Evolutionary conservation across 441 rosid species (phyloP).

Genomic region (Bocquillonia castaneifolia): DNA sequence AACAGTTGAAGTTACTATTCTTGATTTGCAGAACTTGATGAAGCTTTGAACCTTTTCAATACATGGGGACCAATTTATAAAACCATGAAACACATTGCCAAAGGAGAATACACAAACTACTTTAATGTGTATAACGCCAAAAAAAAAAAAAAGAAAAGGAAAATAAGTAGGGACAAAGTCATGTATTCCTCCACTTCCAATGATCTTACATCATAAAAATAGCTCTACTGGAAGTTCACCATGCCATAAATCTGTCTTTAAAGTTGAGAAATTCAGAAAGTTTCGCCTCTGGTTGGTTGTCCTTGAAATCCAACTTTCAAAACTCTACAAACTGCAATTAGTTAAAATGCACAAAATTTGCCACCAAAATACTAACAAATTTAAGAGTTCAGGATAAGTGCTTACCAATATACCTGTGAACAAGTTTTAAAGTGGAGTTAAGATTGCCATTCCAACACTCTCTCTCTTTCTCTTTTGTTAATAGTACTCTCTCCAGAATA

Average conservation of each 20-base stretch:
- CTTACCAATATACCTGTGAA: neutral
- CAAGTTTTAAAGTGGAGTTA: conserved; percentile 6
- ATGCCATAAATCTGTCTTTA: conserved; percentile 12
- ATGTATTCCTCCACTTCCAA: conserved; percentile 14
- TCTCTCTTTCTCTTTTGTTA: neutral
- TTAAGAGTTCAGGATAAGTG: too few species aligned
- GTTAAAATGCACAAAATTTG: neutral
- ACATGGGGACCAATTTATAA: too few species aligned
- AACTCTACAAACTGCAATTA: neutral
- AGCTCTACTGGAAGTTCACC: conserved; percentile 3
- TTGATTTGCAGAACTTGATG: too few species aligned
- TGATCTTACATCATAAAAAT: neutral
- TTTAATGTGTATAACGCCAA: too few species aligned
- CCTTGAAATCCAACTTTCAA: neutral
- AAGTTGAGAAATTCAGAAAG: conserved; percentile 7
- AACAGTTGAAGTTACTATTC: too few species aligned
- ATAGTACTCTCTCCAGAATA: neutral
- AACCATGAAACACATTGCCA: too few species aligned
- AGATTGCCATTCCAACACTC: neutral
- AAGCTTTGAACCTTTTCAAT: too few species aligned
- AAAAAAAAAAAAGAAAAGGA: too few species aligned
- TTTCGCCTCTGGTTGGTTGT: neutral
- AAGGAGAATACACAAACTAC: too few species aligned
- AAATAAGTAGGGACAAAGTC: too few species aligned
- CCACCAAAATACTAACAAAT: neutral